phyloP scores from a whole-genome alignment of 192 early-diverging fungal genomes.

The Lunasporangiospora selenospora region DNA sequence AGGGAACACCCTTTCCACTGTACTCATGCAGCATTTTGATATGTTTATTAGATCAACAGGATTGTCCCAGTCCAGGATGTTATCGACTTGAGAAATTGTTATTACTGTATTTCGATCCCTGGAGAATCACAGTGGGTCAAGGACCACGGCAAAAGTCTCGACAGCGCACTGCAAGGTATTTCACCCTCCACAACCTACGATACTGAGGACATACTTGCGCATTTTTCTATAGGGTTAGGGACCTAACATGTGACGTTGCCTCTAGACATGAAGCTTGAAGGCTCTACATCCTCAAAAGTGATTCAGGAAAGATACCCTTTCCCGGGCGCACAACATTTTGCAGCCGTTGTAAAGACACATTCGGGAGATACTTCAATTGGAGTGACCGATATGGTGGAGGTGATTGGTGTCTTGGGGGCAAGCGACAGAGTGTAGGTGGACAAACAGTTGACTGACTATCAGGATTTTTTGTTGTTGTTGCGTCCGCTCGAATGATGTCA shows the following conservation, averaged over 20 bases:
- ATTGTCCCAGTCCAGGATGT: constrained; percentile 27
- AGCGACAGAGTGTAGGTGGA: constrained; percentile 32
- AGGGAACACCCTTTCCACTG: no score
- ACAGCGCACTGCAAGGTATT: constrained; percentile 12
- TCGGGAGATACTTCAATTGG: constrained; percentile 54
- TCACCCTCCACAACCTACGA: background rate
- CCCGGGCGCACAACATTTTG: constrained; percentile 56
- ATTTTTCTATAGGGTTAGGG: no score
- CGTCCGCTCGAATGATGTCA: no score
- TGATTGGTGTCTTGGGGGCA: constrained; percentile 63
- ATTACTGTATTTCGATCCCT: constrained; percentile 77
- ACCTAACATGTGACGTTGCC: no score
- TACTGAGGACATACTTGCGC: background rate
- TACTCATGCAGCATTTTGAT: no score
- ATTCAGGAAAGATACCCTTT: constrained; percentile 66
- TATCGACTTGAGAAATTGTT: constrained; percentile 67
- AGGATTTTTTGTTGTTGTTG: no score
- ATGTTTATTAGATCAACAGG: background rate
- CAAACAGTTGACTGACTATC: no score
- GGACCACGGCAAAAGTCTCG: constrained; percentile 13
- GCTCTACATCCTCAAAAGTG: constrained; percentile 2
- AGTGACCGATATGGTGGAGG: constrained; percentile 68
- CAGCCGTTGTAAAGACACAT: constrained; percentile 72
- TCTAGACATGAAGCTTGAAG: constrained; percentile 17
- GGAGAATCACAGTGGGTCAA: constrained; percentile 71